phyloP scores from a whole-genome alignment of 805 yeast species.

The Candida parachauliodes region DNA sequence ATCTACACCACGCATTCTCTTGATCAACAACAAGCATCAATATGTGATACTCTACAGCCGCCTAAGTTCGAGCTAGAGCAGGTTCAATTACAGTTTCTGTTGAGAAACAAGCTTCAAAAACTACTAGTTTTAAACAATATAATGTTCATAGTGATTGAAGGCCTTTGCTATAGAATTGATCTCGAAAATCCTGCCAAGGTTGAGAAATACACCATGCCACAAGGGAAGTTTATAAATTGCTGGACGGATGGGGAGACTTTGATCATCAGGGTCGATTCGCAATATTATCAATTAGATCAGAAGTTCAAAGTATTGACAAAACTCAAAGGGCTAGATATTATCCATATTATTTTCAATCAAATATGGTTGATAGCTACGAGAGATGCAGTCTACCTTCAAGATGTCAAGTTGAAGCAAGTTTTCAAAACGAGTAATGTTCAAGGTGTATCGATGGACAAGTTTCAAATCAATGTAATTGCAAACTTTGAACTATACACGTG shows the following conservation, averaged over 20 bases:
- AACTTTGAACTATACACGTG: conserved; percentile 21
- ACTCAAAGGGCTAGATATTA: conserved; percentile 27
- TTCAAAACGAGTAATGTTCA: conserved; percentile 16
- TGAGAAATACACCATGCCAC: conserved; percentile 19
- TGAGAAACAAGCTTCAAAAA: conserved; percentile 19
- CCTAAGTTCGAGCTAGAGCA: conserved; percentile 31
- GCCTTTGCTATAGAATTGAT: conserved; percentile 27
- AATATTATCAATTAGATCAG: conserved; percentile 27
- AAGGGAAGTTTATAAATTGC: conserved; percentile 17
- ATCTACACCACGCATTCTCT: conserved; percentile 10
- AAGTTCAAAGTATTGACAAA: conserved; percentile 31
- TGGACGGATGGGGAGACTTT: conserved; percentile 40
- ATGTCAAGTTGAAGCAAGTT: conserved; percentile 26
- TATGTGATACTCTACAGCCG: conserved; percentile 9
- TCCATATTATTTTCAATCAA: conserved; percentile 21
- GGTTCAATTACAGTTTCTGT: conserved; percentile 38
- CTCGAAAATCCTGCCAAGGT: conserved; percentile 34
- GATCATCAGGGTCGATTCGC: conserved; percentile 23
- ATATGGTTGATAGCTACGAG: conserved; percentile 24
- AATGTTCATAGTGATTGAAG: conserved; percentile 29
- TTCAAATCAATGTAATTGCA: conserved; percentile 22
- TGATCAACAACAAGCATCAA: conserved; percentile 10
- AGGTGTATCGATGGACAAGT: conserved; percentile 20
- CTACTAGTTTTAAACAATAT: conserved; percentile 30
- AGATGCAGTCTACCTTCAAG: conserved; percentile 25